A percentile compares a stretch with the other conserved stretches of the same genome.
These are phyloP conservation scores for Pythium monospermum DNA, from an alignment of 352 stramenopile genomes.

Conservation along the genomic window DNA sequence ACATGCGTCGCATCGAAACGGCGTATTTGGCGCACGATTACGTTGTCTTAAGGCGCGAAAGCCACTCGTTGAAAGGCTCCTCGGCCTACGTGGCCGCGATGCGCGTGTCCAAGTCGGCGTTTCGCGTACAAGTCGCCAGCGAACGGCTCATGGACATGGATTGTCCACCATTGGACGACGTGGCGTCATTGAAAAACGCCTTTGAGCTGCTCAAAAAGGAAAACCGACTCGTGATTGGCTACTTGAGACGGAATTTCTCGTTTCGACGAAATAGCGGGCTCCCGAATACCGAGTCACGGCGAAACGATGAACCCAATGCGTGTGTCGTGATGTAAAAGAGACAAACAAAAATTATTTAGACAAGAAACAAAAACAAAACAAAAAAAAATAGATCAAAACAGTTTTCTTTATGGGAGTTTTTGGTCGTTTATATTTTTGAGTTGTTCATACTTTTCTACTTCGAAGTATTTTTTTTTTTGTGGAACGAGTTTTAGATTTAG, in stretches of 20 bases:
- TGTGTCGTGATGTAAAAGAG: conserved; percentile 75
- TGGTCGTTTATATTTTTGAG: too few relatives aligned
- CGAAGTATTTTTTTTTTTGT: too few relatives aligned
- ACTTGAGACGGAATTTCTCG: conserved; percentile 79
- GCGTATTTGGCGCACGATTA: conserved; percentile 50
- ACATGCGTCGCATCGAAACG: conserved; percentile 71
- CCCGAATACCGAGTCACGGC: conserved; percentile 25
- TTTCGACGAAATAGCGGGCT: conserved; percentile 42
- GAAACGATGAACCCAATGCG: conserved; percentile 43
- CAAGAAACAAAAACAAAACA: not conserved
- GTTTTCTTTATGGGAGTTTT: too few relatives aligned
- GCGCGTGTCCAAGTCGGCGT: conserved; percentile 77
- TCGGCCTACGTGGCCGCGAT: conserved; percentile 81
- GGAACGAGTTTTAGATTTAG: not conserved
- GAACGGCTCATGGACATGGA: conserved; percentile 69
- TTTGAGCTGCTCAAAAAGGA: conserved; percentile 64
- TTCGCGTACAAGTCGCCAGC: conserved; percentile 71
- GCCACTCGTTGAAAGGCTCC: conserved; percentile 85
- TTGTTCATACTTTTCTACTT: too few relatives aligned
- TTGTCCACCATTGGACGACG: conserved; percentile 26
- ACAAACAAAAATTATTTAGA: conserved; percentile 6
- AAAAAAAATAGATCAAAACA: too few relatives aligned
- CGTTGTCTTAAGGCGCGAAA: conserved; percentile 62
- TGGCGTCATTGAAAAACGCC: conserved; percentile 6
- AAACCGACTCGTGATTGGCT: conserved; percentile 67